A percentile compares a stretch with the other conserved stretches of the same genome.
These are phyloP conservation scores for Diplocarpon rosae DNA, from an alignment of 2,329 filamentous ascomycete species.

Conservation along the genomic window DNA sequence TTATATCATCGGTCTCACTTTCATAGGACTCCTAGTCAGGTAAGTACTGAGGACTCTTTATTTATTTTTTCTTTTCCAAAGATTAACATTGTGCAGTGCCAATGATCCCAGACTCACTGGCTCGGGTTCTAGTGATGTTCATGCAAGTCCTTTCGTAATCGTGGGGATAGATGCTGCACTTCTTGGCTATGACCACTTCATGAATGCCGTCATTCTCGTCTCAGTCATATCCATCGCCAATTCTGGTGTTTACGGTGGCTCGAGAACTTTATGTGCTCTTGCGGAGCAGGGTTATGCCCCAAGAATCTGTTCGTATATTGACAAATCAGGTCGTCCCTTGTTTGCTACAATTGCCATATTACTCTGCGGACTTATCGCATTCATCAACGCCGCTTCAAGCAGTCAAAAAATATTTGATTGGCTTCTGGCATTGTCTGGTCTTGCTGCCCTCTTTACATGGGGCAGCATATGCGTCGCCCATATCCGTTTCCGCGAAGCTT, in stretches of 20 bases:
- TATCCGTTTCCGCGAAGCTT: slow-evolving; percentile 52
- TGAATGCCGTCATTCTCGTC: slow-evolving; percentile 87
- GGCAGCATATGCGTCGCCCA: slow-evolving; percentile 52
- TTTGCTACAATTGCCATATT: slow-evolving; percentile 42
- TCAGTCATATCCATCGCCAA: slow-evolving; percentile 85
- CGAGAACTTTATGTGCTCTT: slow-evolving; percentile 76
- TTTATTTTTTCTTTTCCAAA: not conserved
- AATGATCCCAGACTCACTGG: slow-evolving; percentile 52
- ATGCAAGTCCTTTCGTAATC: slow-evolving; percentile 84
- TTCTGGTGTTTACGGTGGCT: slow-evolving; percentile 82
- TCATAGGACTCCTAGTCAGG: slow-evolving; percentile 67
- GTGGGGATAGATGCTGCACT: slow-evolving; percentile 82
- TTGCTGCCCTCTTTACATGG: slow-evolving; percentile 66
- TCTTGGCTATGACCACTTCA: slow-evolving; percentile 65
- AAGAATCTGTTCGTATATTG: slow-evolving; percentile 64
- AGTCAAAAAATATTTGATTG: slow-evolving; percentile 44
- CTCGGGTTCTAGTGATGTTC: slow-evolving; percentile 45
- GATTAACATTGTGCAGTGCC: slow-evolving; percentile 37
- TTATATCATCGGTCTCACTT: slow-evolving; percentile 69
- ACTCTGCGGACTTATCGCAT: slow-evolving; percentile 44
- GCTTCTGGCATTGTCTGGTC: slow-evolving; percentile 59
- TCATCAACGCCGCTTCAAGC: slow-evolving; percentile 36
- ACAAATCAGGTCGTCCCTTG: slow-evolving; percentile 65
- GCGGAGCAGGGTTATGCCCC: slow-evolving; percentile 80
- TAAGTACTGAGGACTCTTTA: not conserved